Evolutionary conservation across 768 basidiomycete genomes (phyloP).

Genomic region (Panus rudis): DNA sequence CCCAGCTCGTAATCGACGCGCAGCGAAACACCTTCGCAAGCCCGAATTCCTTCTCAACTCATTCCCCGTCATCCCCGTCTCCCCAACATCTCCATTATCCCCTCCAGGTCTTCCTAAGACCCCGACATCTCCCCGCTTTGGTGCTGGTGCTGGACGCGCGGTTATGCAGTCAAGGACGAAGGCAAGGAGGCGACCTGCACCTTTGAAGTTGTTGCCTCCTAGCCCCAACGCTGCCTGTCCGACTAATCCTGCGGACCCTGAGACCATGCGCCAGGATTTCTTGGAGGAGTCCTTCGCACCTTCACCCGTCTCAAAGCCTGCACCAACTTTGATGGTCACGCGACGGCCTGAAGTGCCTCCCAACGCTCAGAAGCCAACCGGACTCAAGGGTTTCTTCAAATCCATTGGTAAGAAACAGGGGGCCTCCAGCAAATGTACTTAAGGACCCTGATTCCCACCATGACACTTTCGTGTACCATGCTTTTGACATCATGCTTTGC

Average conservation of each 20-base stretch:
- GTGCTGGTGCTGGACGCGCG: conserved; percentile 7
- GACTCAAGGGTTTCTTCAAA: no score
- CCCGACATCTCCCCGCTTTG: conserved; percentile 13
- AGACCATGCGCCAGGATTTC: conserved; percentile 33
- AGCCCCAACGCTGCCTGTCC: conserved; percentile 26
- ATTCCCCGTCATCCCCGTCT: conserved; percentile 23
- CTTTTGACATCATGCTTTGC: no score
- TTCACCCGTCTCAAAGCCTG: conserved; percentile 9
- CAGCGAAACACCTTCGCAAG: conserved; percentile 31
- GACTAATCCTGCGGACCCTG: conserved; percentile 29
- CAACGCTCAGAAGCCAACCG: conserved; percentile 10
- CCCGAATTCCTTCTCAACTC: conserved; percentile 28
- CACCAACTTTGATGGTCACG: neutral
- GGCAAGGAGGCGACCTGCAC: conserved; percentile 35
- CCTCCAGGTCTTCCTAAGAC: conserved; percentile 11
- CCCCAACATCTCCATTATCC: conserved; percentile 9
- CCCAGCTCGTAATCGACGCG: conserved; percentile 27
- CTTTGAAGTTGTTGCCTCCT: conserved; percentile 31
- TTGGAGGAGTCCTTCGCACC: conserved; percentile 40
- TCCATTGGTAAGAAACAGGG: no score
- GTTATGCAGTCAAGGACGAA: conserved; percentile 17
- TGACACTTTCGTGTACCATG: no score
- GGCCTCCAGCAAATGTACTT: no score
- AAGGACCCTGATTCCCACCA: no score
- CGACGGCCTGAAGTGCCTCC: conserved; percentile 2